Evolutionary conservation across 345 rosid species (phyloP), one percentile per base, ranked within the genome.

Genomic region (Citrus inodora): DNA sequence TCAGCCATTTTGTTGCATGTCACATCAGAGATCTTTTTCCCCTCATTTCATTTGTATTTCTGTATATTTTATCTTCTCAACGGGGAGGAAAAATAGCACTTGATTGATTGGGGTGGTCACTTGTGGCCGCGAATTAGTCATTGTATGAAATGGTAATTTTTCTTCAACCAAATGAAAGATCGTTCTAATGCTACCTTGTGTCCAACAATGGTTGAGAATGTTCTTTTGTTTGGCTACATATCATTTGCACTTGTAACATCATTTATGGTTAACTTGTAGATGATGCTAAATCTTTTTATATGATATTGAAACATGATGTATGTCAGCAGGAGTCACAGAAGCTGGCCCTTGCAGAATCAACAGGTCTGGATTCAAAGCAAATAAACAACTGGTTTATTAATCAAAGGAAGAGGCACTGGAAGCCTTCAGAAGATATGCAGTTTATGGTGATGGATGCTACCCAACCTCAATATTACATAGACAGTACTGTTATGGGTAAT

Each of bases 301-400:
- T 6, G 8, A 73, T 27, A 38, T 35, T 25, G 67, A 40, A 60
- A 59, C 14, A 62, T 38, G 66, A 5, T 30, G 6, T 38, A 25
- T 30, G 51, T 53, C 58, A 56, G 25, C 71, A 83, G 85, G 85
- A 83, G 48, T 76, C 80, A 0, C 83, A 83, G 62, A 83, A 80
- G 81, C 58, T 65, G 25, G 77, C 80, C 0, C 78, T 83, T 27
- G 83, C 85, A 28, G 78, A 80, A 58, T 67, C 83, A 19, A 83
- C 85, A 2, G 83, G 85, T 10, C 78, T 83, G 25, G 85, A 83
- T 71, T 77, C 78, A 55, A 83, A 83, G 74, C 85, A 80, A 61
- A 83, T 83, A 60, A 83, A 83, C 73, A 83, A 83, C 25, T 83
- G 85, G 85, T 83, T 83, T 73, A 83, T 83, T 35, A 83, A 83